Conservation (phyloP, 2,329 filamentous ascomycete species). For the Ophiostoma australiae region DNA sequence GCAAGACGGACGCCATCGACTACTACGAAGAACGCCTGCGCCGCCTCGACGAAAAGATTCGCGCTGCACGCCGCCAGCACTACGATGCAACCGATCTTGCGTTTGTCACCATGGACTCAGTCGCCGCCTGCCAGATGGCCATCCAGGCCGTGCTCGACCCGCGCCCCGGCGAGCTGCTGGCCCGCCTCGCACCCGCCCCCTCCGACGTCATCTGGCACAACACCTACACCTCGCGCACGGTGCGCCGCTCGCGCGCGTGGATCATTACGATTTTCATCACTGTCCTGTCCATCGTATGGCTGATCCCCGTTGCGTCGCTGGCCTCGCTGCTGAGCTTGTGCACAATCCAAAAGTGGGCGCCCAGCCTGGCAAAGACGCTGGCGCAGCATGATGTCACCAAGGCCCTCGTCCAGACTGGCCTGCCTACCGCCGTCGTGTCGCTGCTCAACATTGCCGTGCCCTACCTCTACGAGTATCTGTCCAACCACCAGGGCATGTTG, state of each 20-base stretch:
- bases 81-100: conserved; percentile 78
- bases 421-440: conserved; percentile 81
- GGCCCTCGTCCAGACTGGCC: conserved; percentile 77
- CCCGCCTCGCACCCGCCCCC: conserved; percentile 80
- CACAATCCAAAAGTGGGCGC: conserved; percentile 68
- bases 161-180: conserved; percentile 76
- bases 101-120: conserved; percentile 96
- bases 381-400: conserved; percentile 63
- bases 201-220: conserved; percentile 94
- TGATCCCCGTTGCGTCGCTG: conserved; percentile 71
- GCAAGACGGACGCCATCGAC: conserved; percentile 82
- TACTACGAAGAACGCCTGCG: conserved; percentile 87
- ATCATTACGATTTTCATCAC: conserved; percentile 76
- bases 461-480: conserved; percentile 90
- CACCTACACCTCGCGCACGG: conserved; percentile 72
- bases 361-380: conserved; percentile 63
- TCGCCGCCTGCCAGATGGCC: conserved; percentile 88
- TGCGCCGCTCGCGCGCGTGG: conserved; percentile 76
- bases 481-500: conserved; percentile 88
- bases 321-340: conserved; percentile 77
- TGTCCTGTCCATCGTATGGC: conserved; percentile 81
- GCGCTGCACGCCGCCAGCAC: conserved; percentile 63
- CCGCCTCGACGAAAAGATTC: conserved; percentile 70
- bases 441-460: conserved; percentile 85
- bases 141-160: conserved; percentile 92